These are phyloP conservation scores for Camelina neglecta DNA, from an alignment of 345 rosid genomes.

Conservation along the genomic window DNA sequence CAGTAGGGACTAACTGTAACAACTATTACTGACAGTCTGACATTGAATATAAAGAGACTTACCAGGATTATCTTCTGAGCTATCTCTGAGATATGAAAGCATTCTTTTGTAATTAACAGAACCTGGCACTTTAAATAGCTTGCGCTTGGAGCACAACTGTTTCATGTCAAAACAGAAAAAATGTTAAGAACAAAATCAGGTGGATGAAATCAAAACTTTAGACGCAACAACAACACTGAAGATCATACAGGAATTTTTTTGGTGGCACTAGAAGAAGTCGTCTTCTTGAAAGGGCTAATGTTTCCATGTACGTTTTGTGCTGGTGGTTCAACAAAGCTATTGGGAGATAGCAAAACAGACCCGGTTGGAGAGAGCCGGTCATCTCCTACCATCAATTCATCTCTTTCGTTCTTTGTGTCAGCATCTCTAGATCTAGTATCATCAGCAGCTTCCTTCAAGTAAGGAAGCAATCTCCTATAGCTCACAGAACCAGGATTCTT, in stretches of 20 bases:
- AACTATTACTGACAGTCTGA: neutral
- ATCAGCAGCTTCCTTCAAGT: neutral
- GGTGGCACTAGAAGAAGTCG: neutral
- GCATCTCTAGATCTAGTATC: neutral
- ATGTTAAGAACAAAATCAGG: neutral
- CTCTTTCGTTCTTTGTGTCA: neutral
- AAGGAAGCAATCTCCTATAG: constrained; percentile 17
- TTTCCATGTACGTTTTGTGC: neutral
- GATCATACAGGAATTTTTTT: neutral
- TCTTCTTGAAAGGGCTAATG: neutral
- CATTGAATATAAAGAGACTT: neutral
- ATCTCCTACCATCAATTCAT: neutral
- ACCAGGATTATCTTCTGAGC: neutral
- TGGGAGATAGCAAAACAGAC: neutral
- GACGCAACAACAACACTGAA: neutral
- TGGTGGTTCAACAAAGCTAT: neutral
- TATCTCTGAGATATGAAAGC: constrained; percentile 17
- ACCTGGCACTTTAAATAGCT: constrained; percentile 8
- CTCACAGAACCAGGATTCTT: constrained; percentile 9
- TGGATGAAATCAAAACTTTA: neutral
- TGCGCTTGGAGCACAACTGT: neutral
- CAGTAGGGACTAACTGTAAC: neutral
- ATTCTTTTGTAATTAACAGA: constrained; percentile 24
- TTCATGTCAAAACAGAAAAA: neutral
- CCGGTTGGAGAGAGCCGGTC: neutral